Evolutionary conservation across 1,284 basidiomycete species (phyloP), one percentile per base, ranked within the genome.

Genomic region (Pseudomicrostroma phylloplanum): DNA sequence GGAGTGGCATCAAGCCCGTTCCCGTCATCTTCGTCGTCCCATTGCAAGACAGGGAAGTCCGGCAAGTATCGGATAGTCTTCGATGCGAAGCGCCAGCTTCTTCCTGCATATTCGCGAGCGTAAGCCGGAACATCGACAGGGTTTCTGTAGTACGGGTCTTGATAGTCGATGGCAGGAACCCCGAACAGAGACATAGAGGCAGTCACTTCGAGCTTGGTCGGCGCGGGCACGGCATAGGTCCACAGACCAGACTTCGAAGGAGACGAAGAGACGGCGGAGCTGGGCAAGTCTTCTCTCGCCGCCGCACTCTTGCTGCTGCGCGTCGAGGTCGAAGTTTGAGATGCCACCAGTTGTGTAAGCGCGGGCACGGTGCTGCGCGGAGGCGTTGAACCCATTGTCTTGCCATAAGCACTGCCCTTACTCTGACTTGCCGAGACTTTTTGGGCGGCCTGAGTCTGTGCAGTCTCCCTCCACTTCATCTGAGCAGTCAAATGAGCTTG

Each of bases 41-140:
- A 36, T 25, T 56, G 26, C 26, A 25, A 3, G 15, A 56, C 71
- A 1, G 76, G 64, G 21, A 83, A 77, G 21, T 79, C 78, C 0
- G 68, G 67, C 1, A 83, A 70, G 40, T 65, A 76, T 3, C 62
- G 63, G 9, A 78, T 58, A 0, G 74, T 68, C 40, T 79, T 77
- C 1, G 80, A 81, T 51, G 87, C 87, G 19, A 94, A 81, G 51
- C 84, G 82, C 77, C 89, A 94, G 26, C 86, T 78, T 0, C 90
- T 80, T 0, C 92, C 92, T 13, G 87, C 92, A 73, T 89, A 93
- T 77, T 92, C 89, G 70, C 87, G 84, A 0, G 88, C 81, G 15
- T 82, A 81, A 48, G 84, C 82, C 0, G 91, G 89, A 0, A 88
- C 84, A 74, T 97, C 94, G 1, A 73, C 72, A 11, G 84, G 83